phyloP scores from a whole-genome alignment of 2,329 filamentous ascomycete species.

The Tolypocladium tundrense region DNA sequence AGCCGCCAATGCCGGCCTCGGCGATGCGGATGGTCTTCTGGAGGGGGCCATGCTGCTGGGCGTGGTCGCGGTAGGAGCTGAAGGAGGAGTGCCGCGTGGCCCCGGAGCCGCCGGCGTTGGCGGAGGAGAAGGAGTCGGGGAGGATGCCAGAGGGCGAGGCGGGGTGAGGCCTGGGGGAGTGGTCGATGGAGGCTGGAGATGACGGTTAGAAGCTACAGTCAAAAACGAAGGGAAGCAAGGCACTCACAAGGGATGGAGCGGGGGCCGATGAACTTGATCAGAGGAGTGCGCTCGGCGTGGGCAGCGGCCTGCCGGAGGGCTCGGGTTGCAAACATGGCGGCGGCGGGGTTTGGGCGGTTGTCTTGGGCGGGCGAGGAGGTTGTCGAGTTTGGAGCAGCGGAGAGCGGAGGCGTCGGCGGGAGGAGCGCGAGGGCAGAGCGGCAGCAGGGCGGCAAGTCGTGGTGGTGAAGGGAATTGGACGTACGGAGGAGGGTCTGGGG shows the following conservation, averaged over 20 bases:
- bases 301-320: slow-evolving; percentile 48
- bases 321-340: slow-evolving; percentile 44
- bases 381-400: background rate
- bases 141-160: slow-evolving; percentile 57
- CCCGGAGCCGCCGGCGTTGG: slow-evolving; percentile 16
- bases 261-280: slow-evolving; percentile 54
- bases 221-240: background rate
- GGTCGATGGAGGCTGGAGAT: slow-evolving; percentile 56
- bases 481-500: background rate
- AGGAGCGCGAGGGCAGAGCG: background rate
- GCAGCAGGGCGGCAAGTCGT: background rate
- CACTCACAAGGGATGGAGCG: slow-evolving; percentile 43
- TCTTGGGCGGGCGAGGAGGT: background rate
- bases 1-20: slow-evolving; percentile 43
- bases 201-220: background rate
- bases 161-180: slow-evolving; percentile 63
- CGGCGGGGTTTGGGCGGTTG: slow-evolving; percentile 2
- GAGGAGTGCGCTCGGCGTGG: slow-evolving; percentile 48
- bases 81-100: slow-evolving; percentile 49
- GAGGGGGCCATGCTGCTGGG: slow-evolving; percentile 68
- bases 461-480: background rate
- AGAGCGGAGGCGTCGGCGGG: background rate
- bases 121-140: slow-evolving; percentile 37
- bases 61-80: slow-evolving; percentile 67
- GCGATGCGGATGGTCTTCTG: slow-evolving; percentile 40